Base-by-base conservation (phyloP, 352 stramenopile genomes). In the Globisporangium spiculum region DNA sequence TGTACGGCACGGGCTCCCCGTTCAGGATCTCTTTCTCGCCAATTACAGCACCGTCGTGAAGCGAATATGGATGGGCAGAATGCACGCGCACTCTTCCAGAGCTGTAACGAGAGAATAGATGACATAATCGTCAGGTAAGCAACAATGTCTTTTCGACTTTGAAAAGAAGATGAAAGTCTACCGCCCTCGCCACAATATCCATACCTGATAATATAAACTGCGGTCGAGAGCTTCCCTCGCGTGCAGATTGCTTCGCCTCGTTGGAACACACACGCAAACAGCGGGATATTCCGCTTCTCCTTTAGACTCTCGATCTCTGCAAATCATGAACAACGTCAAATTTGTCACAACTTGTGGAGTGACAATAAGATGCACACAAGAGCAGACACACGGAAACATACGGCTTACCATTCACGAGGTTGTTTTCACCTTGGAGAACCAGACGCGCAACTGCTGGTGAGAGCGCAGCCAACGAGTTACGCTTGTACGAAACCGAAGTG, bases 171-270 rank as follows among this genome's bases (percentile, higher is more conserved):
- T 46, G 10, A 46, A 0, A 46, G 16, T 46, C 38, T 18, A 20
- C 38, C 5, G 38, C 38, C 6, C 38, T 46, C n/a, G 16, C 5
- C 26, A 67, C 63, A 52, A 22, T 22, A 22, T 52, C 16, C 71
- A 48, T 75, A 94, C 87, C 77, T 83, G 67, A 95, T 83, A 58
- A 95, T 93, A 56, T 91, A 93, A n/a, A 93, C 81, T 16, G 82
- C 88, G 2, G 75, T 86, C 1, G 88, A 80, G 5, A 91, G 69
- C 30, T 81, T 77, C 52, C 88, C 88, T 27, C 88, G 81, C 16
- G 79, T 83, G 56, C 83, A 85, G 34, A 95, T 85, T n/a, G 75
- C 73, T 64, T 92, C 76, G 6, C 84, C 81, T 52, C 78, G 77
- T 6, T 74, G 74, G 56, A 86, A 95, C 60, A 89, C 80, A 2